Conservation (phyloP, 192 early-diverging fungal species). For the Entomortierella lignicola region DNA sequence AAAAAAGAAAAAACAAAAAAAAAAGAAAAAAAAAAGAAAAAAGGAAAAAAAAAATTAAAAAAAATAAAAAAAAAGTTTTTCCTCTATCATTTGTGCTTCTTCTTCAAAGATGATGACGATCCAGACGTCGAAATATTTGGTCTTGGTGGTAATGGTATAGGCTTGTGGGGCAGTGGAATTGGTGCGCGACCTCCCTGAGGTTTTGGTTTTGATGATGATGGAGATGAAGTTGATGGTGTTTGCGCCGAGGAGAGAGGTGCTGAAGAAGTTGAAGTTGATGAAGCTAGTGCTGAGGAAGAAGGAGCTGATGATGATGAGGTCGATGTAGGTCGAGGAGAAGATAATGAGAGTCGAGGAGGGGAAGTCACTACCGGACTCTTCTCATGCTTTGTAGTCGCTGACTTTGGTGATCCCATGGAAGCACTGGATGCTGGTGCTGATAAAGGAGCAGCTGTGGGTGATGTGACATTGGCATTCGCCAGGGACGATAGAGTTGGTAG, state of each 20-base stretch:
- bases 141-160: conserved; percentile 30
- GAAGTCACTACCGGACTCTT: background rate
- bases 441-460: conserved; percentile 5
- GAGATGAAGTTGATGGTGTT: background rate
- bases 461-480: background rate
- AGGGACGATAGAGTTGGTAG: conserved; percentile 2
- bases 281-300: background rate
- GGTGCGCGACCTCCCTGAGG: conserved; percentile 9
- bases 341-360: background rate
- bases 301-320: background rate
- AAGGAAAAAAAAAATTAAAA: no score
- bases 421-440: background rate
- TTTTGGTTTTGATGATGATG: conserved; percentile 10
- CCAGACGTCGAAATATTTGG: conserved; percentile 9
- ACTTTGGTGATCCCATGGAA: background rate
- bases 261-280: background rate
- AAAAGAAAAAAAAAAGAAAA: background rate
- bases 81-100: conserved; percentile 28
- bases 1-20: background rate
- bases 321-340: conserved; percentile 5
- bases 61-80: background rate
- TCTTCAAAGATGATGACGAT: conserved; percentile 21
- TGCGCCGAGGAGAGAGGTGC: background rate
- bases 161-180: conserved; percentile 46
- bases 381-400: background rate